Evolutionary conservation across 306 rosid genomes (phyloP), one percentile per base, ranked within the genome.

Genomic region (Vigna mungo): DNA sequence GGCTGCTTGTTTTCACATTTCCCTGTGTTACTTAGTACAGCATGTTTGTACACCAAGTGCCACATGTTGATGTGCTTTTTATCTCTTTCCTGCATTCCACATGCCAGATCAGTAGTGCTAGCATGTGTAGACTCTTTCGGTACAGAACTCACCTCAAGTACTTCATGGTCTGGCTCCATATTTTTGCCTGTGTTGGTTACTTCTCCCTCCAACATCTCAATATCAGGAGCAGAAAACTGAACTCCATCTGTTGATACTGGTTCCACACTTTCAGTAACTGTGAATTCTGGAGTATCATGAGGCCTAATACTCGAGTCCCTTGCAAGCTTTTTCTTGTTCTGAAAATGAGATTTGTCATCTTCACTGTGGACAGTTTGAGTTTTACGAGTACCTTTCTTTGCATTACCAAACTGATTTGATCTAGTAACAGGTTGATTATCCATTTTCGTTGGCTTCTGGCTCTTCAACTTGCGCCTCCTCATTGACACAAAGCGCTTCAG

Each of bases 41-140:
- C 88, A 77, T 92, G 90, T 81, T 92, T 95, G 83, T 87, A 92
- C 81, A 95, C 85, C 88, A 91, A 84, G 58, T 79, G 89, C 99
- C 97, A 92, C 96, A 86, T 89, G 65, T 59, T 87, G 30, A 87
- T 32, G 59, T 87, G 87, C 69, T 87, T 90, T 30, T 74, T 84
- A 88, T 88, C 89, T 59, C 81, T 89, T 63, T 77, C 80, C 66
- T 84, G 83, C 73, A 56, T 73, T 69, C 34, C 63, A 12, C 48
- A 17, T 59, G 81, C 68, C 21, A 27, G 77, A 76, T 68, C 78
- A 60, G 66, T 27, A 62, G 65, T 20, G 49, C 49, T 58, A 68
- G 76, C 79, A 44, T 76, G 61, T 68, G 77, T 63, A 9, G 69
- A 63, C n/a, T 84, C 87, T 68, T 49, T 37, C 25, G 54, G 47